Base-by-base conservation (phyloP, 1,284 basidiomycete species). In the Fomitopsis pinicola region DNA sequence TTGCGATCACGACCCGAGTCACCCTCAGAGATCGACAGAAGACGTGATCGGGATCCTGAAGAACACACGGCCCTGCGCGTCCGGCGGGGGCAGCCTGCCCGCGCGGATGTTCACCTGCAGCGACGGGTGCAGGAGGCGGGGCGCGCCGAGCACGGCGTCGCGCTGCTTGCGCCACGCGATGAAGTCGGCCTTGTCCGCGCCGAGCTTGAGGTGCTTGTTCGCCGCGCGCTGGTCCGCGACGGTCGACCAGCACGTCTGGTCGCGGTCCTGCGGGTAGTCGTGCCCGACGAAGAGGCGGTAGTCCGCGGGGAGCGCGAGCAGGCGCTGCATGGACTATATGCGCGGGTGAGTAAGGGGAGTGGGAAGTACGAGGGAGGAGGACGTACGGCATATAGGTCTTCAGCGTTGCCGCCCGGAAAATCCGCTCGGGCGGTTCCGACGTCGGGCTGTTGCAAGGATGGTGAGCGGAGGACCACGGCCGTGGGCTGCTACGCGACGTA, bases 221-320 rank as follows among this genome's bases (percentile, higher is more conserved):
- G 46, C 59, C 42, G 58, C 59, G 15, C 68, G 71, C 53, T 78
- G 78, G 53, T 77, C 73, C 10, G 66, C 71, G 19, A 79, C 75
- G 36, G 76, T 77, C 42, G 72, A 69, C 61, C 73, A 72, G 62
- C 73, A 75, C 5, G 67, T 63, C 19, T 73, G 68, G 17, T 71
- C 65, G 40, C 74, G 73, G 57, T 64, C 68, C 36, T 73, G 69
- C 48, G 72, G 72, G 59, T 78, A 78, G 66, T 78, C 78, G 54
- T 79, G 78, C n/a, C 77, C 77, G 6, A 77, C 75, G 59, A 77
- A 78, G 42, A 78, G 69, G 53, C 72, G 72, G 59, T 74, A 74
- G 55, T 75, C 69, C 17, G 66, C 62, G 3, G 77, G 77, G n/a
- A 78, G 66, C 19, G 73, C 63, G 26, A 78, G 71, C 5, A 79